Conservation (phyloP, 106 monocot genomes). For the Amphibolis antarctica region DNA sequence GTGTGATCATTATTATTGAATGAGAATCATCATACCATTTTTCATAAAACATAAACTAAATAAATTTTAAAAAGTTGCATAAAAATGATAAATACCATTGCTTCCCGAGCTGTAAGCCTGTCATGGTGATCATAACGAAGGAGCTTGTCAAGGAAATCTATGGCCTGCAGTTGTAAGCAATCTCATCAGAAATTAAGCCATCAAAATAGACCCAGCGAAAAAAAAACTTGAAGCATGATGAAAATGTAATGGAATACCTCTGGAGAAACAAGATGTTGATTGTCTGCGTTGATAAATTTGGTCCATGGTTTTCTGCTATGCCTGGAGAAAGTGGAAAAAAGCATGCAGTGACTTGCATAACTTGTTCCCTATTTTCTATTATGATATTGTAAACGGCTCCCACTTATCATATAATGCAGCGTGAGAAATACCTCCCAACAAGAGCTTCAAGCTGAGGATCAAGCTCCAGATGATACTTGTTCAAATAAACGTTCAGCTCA, state of each 20-base stretch:
- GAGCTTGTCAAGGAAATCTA: slow-evolving; percentile 40
- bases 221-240: background rate
- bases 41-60: background rate
- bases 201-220: too few species aligned
- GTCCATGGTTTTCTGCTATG: slow-evolving; percentile 39
- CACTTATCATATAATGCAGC: background rate
- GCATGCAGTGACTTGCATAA: too few species aligned
- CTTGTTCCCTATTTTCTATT: too few species aligned
- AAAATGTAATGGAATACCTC: slow-evolving; percentile 10
- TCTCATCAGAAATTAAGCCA: background rate
- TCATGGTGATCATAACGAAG: slow-evolving; percentile 42
- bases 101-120: slow-evolving; percentile 36
- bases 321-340: slow-evolving; percentile 11
- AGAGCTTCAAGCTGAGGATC: slow-evolving; percentile 85
- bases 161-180: slow-evolving; percentile 17
- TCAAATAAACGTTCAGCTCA: slow-evolving; percentile 62
- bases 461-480: slow-evolving; percentile 61
- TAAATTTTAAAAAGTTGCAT: background rate
- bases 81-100: slow-evolving; percentile 24
- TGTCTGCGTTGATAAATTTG: slow-evolving; percentile 34
- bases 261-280: slow-evolving; percentile 34
- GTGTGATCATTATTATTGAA: too few species aligned
- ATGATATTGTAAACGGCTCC: too few species aligned
- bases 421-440: slow-evolving; percentile 50
- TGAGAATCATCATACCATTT: too few species aligned